phyloP scores from a whole-genome alignment of 179 eudicot genomes.

The Silene vulgaris region DNA sequence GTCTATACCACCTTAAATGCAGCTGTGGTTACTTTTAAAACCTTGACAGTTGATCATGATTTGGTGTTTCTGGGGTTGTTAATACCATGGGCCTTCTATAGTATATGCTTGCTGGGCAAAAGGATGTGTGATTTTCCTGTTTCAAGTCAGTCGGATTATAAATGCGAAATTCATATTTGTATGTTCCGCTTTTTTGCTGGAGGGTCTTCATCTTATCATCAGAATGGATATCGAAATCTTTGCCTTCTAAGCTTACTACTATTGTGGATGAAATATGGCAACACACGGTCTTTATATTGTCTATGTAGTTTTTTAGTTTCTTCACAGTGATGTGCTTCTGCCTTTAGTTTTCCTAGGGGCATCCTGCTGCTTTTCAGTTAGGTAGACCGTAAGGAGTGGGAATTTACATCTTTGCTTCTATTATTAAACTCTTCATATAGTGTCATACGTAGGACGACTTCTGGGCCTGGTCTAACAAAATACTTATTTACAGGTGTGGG shows the following conservation, averaged over 20 bases:
- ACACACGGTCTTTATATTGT: background rate
- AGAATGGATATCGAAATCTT: background rate
- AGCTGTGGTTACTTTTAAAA: background rate
- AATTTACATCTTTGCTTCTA: background rate
- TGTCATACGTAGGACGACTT: background rate
- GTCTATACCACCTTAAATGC: background rate
- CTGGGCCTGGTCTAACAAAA: conserved; percentile 7
- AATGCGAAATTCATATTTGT: background rate
- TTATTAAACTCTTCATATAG: background rate
- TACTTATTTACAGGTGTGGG: conserved; percentile 67
- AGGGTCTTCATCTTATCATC: background rate
- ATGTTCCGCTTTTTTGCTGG: background rate
- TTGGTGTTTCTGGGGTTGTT: background rate
- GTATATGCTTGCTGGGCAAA: no score
- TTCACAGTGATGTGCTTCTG: no score
- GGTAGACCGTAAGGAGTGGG: background rate
- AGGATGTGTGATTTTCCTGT: no score
- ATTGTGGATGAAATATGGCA: background rate
- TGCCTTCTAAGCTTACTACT: background rate
- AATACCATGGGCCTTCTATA: no score
- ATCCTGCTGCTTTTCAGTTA: background rate
- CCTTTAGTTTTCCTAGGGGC: background rate
- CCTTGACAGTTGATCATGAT: background rate
- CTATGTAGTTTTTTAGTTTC: background rate
- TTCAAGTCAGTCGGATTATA: background rate